phyloP scores from a whole-genome alignment of 192 early-diverging fungal genomes.

The Piromyces sp. region DNA sequence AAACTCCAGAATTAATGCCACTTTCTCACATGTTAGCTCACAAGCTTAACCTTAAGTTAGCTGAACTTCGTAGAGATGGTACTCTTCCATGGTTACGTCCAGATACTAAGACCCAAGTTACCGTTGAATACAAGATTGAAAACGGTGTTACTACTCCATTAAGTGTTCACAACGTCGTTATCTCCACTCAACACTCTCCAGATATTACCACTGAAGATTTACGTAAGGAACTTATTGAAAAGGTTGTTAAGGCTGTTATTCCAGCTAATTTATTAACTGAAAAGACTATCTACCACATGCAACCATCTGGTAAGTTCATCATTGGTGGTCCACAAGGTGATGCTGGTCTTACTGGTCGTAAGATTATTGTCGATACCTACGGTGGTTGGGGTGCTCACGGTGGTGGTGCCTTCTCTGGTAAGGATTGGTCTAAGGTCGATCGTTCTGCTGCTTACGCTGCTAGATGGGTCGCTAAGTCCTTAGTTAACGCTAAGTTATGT shows the following conservation, averaged over 20 bases:
- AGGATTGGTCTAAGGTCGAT: conserved; percentile 99
- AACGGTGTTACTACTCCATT: conserved; percentile 85
- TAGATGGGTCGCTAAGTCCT: conserved; percentile 95
- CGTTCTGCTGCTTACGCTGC: conserved; percentile 94
- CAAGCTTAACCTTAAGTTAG: conserved; percentile 92
- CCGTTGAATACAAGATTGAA: conserved; percentile 93
- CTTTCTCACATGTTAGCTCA: conserved; percentile 85
- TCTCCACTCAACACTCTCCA: conserved; percentile 89
- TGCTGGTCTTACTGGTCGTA: conserved; percentile 96
- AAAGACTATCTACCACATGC: conserved; percentile 85
- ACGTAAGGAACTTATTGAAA: conserved; percentile 71
- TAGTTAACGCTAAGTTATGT: conserved; percentile 80
- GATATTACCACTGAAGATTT: conserved; percentile 74
- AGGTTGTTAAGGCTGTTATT: conserved; percentile 83
- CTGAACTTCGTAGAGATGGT: conserved; percentile 85
- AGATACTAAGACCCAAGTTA: conserved; percentile 99
- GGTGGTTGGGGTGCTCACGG: conserved; percentile 90
- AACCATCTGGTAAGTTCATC: conserved; percentile 97
- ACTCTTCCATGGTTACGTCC: conserved; percentile 84
- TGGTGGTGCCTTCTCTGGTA: conserved; percentile 98
- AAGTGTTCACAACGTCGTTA: conserved; percentile 90
- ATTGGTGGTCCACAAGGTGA: conserved; percentile 99
- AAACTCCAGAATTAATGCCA: conserved; percentile 98
- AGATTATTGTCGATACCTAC: conserved; percentile 79
- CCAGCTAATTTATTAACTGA: conserved; percentile 75